Conservation (phyloP, 306 rosid species). For the Malus orientalis region DNA sequence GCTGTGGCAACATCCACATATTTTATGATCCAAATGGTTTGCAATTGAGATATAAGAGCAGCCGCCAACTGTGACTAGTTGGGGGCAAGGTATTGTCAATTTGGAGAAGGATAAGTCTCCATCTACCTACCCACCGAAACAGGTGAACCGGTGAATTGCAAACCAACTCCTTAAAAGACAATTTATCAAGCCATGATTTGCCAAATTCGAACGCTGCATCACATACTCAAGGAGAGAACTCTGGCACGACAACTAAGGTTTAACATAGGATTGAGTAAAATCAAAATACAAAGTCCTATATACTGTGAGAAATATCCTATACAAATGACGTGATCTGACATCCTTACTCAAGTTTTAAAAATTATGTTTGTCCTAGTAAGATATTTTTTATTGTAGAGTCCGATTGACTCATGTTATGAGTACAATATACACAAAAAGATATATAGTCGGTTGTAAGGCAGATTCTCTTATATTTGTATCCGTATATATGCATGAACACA, state of each 20-base stretch:
- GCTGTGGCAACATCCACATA: not conserved
- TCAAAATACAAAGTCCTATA: not conserved
- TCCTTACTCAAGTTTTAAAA: not conserved
- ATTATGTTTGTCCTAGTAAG: no score
- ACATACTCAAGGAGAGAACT: not conserved
- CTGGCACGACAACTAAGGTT: not conserved
- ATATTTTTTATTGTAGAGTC: not conserved
- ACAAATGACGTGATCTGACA: accelerated
- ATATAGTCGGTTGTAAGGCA: no score
- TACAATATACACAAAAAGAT: not conserved
- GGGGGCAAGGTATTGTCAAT: not conserved
- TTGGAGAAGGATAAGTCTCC: not conserved
- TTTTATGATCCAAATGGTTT: not conserved
- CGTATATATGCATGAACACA: not conserved
- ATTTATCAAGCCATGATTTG: not conserved
- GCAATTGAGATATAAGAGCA: not conserved
- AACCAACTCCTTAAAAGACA: not conserved
- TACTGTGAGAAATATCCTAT: not conserved
- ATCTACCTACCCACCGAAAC: not conserved
- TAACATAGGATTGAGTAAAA: not conserved
- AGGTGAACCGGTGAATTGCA: not conserved
- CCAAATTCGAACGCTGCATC: not conserved
- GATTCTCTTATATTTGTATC: no score
- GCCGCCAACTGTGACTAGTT: not conserved
- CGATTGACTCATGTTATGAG: not conserved